Base-by-base conservation (phyloP, 805 yeast species). In the Ogataea parapolymorpha region DNA sequence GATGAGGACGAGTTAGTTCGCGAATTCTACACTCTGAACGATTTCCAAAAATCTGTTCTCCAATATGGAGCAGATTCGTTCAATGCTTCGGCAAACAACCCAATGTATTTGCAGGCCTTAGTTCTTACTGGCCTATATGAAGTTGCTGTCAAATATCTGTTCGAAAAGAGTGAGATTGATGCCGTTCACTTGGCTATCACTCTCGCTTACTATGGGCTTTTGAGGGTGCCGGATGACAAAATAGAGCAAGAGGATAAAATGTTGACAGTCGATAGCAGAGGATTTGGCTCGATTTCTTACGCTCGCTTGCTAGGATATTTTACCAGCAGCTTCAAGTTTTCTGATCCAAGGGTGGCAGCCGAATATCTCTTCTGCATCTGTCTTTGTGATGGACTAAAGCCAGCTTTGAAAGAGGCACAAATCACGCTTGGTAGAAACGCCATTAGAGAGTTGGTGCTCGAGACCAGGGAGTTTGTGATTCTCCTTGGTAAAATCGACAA, bases 301-400 rank as follows among this genome's bases (percentile, higher is more conserved):
- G 80, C 85, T 14, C 71, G 85, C 42, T 61, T 88, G 38, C 53
- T 93, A 35, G 95, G 95, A 1, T 77, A 81, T 15, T 91, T 87
- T 63, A 85, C 93, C 9, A 75, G 89, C 47, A 77, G 82, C 13
- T 91, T 93, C 70, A 82, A 89, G 54, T 77, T 78, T 44, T 77
- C 91, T 28, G 95, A 89, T 64, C 95, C 98, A 17, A 77, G 82
- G 54, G 86, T 84, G 42, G 97, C 97, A 0, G 85, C 86, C n/a
- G 96, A 91, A 59, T 93, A 93, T 57, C 65, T 91, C 38, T 72
- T 85, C 18, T 67, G 85, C 51, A 80, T 89, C 20, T 81, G 86
- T 35, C 54, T 88, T 51, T 65, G 70, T 48, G 67, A 70, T n/a
- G 69, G 62, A 22, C 42, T 62, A 13, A 34, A 34, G 4, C 42